phyloP scores from a whole-genome alignment of 805 yeast genomes.

The Candida insectorum region DNA sequence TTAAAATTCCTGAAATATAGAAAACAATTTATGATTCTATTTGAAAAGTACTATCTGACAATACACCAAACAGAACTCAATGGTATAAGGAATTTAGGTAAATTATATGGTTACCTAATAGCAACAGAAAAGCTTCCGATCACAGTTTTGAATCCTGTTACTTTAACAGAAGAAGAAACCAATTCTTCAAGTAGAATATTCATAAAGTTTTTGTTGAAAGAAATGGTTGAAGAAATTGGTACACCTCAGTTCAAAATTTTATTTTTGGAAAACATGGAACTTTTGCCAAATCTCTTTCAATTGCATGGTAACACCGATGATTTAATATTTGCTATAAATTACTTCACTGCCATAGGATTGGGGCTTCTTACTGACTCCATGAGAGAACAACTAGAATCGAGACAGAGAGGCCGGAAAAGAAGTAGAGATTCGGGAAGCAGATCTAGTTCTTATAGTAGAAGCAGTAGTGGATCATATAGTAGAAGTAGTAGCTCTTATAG shows the following conservation, averaged over 20 bases:
- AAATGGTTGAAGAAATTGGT: conserved; percentile 76
- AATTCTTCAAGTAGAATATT: conserved; percentile 81
- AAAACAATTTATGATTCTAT: conserved; percentile 45
- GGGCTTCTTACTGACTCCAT: conserved; percentile 80
- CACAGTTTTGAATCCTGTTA: conserved; percentile 52
- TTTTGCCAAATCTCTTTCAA: conserved; percentile 64
- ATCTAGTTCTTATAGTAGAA: conserved; percentile 10
- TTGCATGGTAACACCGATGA: conserved; percentile 42
- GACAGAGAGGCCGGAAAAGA: conserved; percentile 9
- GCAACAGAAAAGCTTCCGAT: conserved; percentile 69
- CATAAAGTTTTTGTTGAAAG: conserved; percentile 76
- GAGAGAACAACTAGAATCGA: conserved; percentile 51
- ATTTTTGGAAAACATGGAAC: conserved; percentile 50
- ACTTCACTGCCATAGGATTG: conserved; percentile 87
- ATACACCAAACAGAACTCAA: conserved; percentile 70
- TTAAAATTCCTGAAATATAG: conserved; percentile 48
- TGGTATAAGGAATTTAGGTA: conserved; percentile 74
- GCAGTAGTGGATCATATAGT: conserved; percentile 12
- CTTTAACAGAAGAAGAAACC: conserved; percentile 66
- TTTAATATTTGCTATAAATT: conserved; percentile 78
- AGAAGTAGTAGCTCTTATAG: conserved; percentile 12
- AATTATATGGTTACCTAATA: conserved; percentile 81
- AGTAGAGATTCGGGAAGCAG: conserved; percentile 17
- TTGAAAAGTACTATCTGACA: conserved; percentile 51
- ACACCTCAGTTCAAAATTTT: conserved; percentile 45